Percentiles rank a stretch among this genome's conserved stretches.
phyloP scores from a whole-genome alignment of 345 rosid genomes.

The Turritis glabra region DNA sequence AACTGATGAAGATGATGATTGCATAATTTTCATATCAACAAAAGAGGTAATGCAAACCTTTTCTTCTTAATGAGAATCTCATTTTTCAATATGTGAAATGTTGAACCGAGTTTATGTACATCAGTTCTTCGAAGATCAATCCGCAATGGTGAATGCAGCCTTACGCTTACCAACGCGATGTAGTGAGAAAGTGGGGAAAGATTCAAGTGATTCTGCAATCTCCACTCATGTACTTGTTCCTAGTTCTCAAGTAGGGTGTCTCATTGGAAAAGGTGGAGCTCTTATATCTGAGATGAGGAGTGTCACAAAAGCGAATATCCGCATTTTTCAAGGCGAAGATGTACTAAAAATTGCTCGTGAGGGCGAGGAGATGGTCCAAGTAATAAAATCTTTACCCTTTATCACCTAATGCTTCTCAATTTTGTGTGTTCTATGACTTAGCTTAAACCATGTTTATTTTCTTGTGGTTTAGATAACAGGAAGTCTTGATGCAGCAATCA shows the following conservation, averaged over 20 bases:
- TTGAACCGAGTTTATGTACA: background rate
- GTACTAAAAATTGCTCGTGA: slow-evolving; percentile 55
- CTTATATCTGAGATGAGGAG: slow-evolving; percentile 68
- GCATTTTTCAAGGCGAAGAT: slow-evolving; percentile 51
- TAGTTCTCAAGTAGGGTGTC: slow-evolving; percentile 67
- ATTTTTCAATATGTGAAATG: background rate
- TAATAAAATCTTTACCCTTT: slow-evolving; percentile 17
- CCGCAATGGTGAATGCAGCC: slow-evolving; percentile 65
- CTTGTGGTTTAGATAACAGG: slow-evolving; percentile 57
- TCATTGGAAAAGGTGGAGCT: slow-evolving; percentile 73
- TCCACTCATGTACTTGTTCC: slow-evolving; percentile 70
- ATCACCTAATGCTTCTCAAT: background rate
- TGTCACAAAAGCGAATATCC: slow-evolving; percentile 56
- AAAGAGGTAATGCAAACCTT: slow-evolving; percentile 62
- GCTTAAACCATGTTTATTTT: background rate
- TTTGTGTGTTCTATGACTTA: slow-evolving; percentile 5
- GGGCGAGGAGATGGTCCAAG: slow-evolving; percentile 71
- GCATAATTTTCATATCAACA: slow-evolving; percentile 55
- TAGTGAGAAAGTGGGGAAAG: slow-evolving; percentile 66
- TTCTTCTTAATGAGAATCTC: background rate
- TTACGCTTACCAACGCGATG: slow-evolving; percentile 66
- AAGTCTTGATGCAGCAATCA: slow-evolving; percentile 63
- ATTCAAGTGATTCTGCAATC: slow-evolving; percentile 54
- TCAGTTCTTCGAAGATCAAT: slow-evolving; percentile 64
- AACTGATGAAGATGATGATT: slow-evolving; percentile 65